Conservation (phyloP, 1,139 yeast species). For the Debaryomyces subglobosus region DNA sequence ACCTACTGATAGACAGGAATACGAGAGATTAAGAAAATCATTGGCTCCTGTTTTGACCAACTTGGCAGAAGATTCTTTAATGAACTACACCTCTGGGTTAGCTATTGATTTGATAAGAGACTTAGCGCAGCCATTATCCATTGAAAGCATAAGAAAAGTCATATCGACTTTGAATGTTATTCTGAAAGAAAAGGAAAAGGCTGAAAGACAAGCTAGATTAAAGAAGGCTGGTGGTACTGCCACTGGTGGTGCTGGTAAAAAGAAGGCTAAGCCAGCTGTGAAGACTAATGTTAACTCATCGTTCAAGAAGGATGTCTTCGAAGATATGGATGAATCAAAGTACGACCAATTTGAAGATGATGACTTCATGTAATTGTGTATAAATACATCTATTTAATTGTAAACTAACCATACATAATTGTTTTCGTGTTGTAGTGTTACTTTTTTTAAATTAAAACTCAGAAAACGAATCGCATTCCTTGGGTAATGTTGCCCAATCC, state of each 20-base stretch:
- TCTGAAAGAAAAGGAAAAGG: slow-evolving; percentile 83
- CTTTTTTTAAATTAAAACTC: neutral
- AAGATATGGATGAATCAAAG: slow-evolving; percentile 50
- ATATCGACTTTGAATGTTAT: slow-evolving; percentile 81
- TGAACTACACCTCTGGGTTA: slow-evolving; percentile 73
- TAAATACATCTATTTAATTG: slow-evolving; percentile 5
- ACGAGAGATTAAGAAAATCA: slow-evolving; percentile 80
- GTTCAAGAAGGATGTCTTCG: slow-evolving; percentile 76
- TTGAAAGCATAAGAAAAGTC: slow-evolving; percentile 85
- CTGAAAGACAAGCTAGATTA: slow-evolving; percentile 83
- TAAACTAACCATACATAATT: neutral
- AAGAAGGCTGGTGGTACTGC: slow-evolving; percentile 83
- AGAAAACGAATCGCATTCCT: neutral
- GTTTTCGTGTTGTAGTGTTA: neutral
- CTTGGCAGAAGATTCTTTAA: slow-evolving; percentile 61
- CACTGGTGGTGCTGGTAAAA: slow-evolving; percentile 93
- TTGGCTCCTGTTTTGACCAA: slow-evolving; percentile 67
- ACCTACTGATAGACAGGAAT: slow-evolving; percentile 80
- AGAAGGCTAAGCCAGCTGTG: slow-evolving; percentile 79
- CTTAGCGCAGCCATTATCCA: slow-evolving; percentile 73
- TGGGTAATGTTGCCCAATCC: slow-evolving; percentile 3
- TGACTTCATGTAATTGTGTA: slow-evolving; percentile 76
- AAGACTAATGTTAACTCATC: slow-evolving; percentile 78
- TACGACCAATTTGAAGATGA: slow-evolving; percentile 68
- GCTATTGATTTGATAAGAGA: slow-evolving; percentile 89